Conservation (phyloP, 2,329 filamentous ascomycete genomes). For the Epichloe amarillans region DNA sequence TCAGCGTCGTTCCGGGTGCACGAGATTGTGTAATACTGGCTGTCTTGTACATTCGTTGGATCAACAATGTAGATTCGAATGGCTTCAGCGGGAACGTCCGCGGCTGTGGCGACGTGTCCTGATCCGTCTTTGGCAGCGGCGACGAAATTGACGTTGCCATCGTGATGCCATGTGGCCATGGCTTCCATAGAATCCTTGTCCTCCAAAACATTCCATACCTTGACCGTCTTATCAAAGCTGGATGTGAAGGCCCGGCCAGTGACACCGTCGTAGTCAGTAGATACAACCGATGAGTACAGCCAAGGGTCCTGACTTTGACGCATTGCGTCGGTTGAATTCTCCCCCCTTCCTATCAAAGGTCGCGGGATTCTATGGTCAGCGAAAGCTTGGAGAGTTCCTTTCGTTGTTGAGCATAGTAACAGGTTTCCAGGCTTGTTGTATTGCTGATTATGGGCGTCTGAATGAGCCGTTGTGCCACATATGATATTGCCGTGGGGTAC, state of each 20-base stretch:
- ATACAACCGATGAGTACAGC: slow-evolving; percentile 51
- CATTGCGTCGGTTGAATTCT: slow-evolving; percentile 45
- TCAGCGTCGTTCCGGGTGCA: slow-evolving; percentile 25
- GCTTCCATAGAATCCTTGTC: slow-evolving; percentile 27
- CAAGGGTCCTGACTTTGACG: slow-evolving; percentile 45
- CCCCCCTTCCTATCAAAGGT: slow-evolving; percentile 36
- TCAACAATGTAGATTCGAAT: slow-evolving; percentile 43
- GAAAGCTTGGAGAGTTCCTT: slow-evolving; percentile 34
- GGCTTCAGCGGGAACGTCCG: slow-evolving; percentile 39
- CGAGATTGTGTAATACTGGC: slow-evolving; percentile 26
- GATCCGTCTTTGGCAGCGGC: slow-evolving; percentile 33
- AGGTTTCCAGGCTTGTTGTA: slow-evolving; percentile 54
- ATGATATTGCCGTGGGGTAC: slow-evolving; percentile 38
- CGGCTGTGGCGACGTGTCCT: slow-evolving; percentile 43
- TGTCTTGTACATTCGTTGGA: slow-evolving; percentile 20
- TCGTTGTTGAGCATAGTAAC: slow-evolving; percentile 35
- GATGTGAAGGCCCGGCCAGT: slow-evolving; percentile 41
- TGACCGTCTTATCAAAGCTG: slow-evolving; percentile 49
- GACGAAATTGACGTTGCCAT: slow-evolving; percentile 50
- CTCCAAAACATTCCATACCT: slow-evolving; percentile 37
- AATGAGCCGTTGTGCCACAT: slow-evolving; percentile 51
- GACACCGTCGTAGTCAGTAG: slow-evolving; percentile 39
- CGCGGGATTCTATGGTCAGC: slow-evolving; percentile 44
- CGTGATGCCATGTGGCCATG: slow-evolving; percentile 38
- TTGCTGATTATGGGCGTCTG: slow-evolving; percentile 49